These are phyloP conservation scores for Lasiodiplodia hormozganensis DNA, from an alignment of 2,329 filamentous ascomycete genomes.

Conservation along the genomic window DNA sequence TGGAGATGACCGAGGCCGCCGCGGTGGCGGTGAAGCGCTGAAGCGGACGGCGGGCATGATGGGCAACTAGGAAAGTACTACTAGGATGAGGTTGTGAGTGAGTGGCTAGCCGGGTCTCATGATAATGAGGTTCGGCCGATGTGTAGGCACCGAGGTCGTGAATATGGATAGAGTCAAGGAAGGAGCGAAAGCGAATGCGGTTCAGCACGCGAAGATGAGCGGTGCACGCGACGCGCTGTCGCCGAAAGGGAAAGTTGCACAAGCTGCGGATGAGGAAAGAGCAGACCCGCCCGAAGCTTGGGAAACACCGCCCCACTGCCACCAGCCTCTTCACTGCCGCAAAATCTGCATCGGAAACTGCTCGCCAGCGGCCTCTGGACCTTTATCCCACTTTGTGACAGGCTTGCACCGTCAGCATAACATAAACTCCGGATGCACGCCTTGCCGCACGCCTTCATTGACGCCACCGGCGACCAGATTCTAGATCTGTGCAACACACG, in stretches of 20 bases:
- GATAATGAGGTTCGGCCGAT: conserved; percentile 14
- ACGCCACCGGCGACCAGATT: neutral
- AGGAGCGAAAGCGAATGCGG: conserved; percentile 3
- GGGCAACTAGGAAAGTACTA: conserved; percentile 2
- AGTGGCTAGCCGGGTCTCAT: neutral
- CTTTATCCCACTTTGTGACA: neutral
- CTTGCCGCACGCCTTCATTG: conserved; percentile 3
- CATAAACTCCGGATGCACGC: neutral
- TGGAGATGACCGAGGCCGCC: neutral
- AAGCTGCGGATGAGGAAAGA: conserved; percentile 12
- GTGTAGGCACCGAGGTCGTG: neutral
- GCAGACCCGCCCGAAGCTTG: neutral
- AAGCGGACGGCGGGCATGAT: conserved; percentile 24
- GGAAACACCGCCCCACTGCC: neutral
- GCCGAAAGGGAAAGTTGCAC: conserved; percentile 14
- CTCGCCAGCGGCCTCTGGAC: neutral
- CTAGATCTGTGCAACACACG: neutral
- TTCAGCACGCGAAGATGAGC: neutral
- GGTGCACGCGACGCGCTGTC: conserved; percentile 8
- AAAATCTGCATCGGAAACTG: too few species aligned
- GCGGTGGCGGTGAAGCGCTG: conserved; percentile 20
- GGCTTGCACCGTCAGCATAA: neutral
- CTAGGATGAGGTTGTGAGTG: neutral
- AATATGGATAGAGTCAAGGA: conserved; percentile 7
- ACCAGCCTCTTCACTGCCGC: neutral